A percentile compares a stretch with the other conserved stretches of the same genome.
phyloP scores from a whole-genome alignment of 176 grass and related monocot species.

The Carex myosuroides region DNA sequence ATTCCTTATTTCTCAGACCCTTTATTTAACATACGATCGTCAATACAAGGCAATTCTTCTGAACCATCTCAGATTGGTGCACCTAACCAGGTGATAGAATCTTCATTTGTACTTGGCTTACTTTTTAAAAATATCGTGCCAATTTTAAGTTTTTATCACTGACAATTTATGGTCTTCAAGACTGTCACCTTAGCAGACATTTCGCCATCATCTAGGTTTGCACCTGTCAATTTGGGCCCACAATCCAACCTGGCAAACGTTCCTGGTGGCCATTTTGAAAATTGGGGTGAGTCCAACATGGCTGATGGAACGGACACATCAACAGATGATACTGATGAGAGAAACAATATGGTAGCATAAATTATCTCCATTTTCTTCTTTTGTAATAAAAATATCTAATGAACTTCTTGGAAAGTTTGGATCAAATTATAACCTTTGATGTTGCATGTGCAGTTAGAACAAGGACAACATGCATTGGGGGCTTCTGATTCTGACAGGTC shows the following conservation, averaged over 20 bases:
- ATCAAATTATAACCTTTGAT: conserved; percentile 16
- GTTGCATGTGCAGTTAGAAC: conserved; percentile 37
- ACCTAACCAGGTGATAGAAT: conserved; percentile 16
- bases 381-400: neutral
- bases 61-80: conserved; percentile 21
- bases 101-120: neutral
- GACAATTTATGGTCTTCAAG: neutral
- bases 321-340: conserved; percentile 56
- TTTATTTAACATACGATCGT: conserved; percentile 25
- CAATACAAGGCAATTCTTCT: neutral
- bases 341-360: conserved; percentile 42
- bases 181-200: conserved; percentile 12
- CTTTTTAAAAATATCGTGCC: neutral
- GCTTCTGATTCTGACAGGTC: conserved; percentile 40
- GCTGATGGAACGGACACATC: conserved; percentile 63
- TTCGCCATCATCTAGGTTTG: conserved; percentile 1
- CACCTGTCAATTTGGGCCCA: conserved; percentile 1
- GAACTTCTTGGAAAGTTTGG: neutral
- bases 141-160: neutral
- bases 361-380: conserved; percentile 1
- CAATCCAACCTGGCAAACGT: conserved; percentile 19
- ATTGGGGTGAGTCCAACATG: conserved; percentile 44
- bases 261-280: conserved; percentile 20
- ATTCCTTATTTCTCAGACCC: conserved; percentile 13
- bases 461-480: conserved; percentile 22